Evolutionary conservation across 345 rosid species (phyloP).

Genomic region (Arabidopsis thaliana): DNA sequence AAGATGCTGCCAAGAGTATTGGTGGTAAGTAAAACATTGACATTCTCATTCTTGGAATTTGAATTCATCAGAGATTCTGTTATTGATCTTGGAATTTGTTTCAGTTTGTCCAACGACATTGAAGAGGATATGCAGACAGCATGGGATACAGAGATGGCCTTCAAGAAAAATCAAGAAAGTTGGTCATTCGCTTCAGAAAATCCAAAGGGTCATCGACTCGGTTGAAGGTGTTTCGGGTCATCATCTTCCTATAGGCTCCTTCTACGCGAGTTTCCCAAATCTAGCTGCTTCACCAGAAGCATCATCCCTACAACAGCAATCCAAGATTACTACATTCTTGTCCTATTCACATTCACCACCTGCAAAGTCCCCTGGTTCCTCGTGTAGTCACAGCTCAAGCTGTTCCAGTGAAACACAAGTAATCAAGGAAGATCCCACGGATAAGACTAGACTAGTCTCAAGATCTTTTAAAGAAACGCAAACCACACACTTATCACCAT

Average conservation of each 20-base stretch:
- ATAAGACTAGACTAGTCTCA: slow-evolving; percentile 46
- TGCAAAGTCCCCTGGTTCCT: slow-evolving; percentile 55
- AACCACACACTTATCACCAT: slow-evolving; percentile 34
- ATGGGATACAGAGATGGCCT: slow-evolving; percentile 92
- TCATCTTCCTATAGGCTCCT: slow-evolving; percentile 66
- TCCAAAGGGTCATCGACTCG: slow-evolving; percentile 78
- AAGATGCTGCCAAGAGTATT: slow-evolving; percentile 92
- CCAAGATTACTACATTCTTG: slow-evolving; percentile 13
- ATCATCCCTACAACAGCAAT: slow-evolving; percentile 39
- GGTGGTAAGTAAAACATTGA: slow-evolving; percentile 65
- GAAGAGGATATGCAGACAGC: slow-evolving; percentile 91
- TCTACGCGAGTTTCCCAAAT: slow-evolving; percentile 69
- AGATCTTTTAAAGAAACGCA: slow-evolving; percentile 51
- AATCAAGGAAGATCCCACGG: slow-evolving; percentile 40
- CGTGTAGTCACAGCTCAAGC: slow-evolving; percentile 76
- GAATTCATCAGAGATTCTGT: slow-evolving; percentile 2
- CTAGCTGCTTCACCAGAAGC: slow-evolving; percentile 64
- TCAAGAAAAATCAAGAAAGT: slow-evolving; percentile 97
- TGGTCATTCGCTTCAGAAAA: slow-evolving; percentile 82
- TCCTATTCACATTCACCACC: slow-evolving; percentile 36
- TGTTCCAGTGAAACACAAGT: slow-evolving; percentile 66
- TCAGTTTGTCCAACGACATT: slow-evolving; percentile 97
- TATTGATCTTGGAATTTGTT: slow-evolving; percentile 28
- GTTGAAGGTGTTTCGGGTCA: slow-evolving; percentile 75
- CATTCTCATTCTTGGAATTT: background rate